Conservation (phyloP, 768 basidiomycete species). For the Collybia mongolica region DNA sequence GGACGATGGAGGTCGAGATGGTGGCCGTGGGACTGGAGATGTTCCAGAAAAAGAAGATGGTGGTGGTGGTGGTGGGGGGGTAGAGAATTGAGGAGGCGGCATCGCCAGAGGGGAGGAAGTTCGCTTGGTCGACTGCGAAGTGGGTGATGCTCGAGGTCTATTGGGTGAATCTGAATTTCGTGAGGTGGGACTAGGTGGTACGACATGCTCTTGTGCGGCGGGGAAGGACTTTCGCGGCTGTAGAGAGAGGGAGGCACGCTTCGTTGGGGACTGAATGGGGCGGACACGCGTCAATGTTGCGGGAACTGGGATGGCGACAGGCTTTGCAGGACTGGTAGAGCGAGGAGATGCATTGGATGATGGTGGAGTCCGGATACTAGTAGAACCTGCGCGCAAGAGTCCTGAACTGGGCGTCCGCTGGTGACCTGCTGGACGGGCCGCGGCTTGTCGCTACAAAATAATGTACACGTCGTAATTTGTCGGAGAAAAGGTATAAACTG, state of each 20-base stretch:
- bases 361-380: conserved; percentile 32
- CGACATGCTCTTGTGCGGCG: conserved; percentile 31
- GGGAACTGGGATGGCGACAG: conserved; percentile 17
- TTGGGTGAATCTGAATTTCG: conserved; percentile 7
- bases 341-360: conserved; percentile 57
- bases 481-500: not conserved
- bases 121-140: conserved; percentile 25
- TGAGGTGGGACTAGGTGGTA: conserved; percentile 27
- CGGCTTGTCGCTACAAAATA: conserved; percentile 4
- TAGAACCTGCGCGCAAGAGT: conserved; percentile 36
- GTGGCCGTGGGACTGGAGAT: conserved; percentile 17
- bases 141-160: conserved; percentile 19
- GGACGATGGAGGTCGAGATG: conserved; percentile 28
- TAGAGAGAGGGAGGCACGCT: conserved; percentile 47
- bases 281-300: conserved; percentile 27
- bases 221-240: conserved; percentile 51
- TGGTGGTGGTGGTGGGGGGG: conserved; percentile 18
- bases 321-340: conserved; percentile 62
- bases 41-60: conserved; percentile 22
- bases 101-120: conserved; percentile 38
- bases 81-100: conserved; percentile 28
- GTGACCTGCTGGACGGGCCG: conserved; percentile 44
- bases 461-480: not conserved
- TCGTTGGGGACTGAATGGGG: conserved; percentile 51
- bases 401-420: conserved; percentile 58